A percentile compares a stretch with the other conserved stretches of the same genome.
Conservation (phyloP, 1,284 basidiomycete genomes). For the Sporisorium exsertum region DNA sequence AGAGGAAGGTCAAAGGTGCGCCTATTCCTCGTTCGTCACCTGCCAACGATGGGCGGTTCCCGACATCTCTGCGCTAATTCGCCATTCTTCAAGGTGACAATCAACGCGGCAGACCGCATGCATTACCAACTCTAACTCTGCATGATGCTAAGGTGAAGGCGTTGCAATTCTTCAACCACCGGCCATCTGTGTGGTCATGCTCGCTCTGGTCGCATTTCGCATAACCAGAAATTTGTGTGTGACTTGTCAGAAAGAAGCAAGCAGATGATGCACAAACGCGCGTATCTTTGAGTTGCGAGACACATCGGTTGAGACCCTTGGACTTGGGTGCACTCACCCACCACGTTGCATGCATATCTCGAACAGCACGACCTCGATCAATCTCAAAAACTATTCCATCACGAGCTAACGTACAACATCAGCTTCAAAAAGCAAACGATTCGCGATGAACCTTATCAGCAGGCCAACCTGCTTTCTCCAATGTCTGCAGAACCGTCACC, state of each 20-base stretch:
- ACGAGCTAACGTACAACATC: not conserved
- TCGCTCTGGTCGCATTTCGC: not conserved
- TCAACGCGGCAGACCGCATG: not conserved
- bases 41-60: not conserved
- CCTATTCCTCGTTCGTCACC: not conserved
- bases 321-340: not conserved
- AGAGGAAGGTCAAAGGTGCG: no score
- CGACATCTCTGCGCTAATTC: not conserved
- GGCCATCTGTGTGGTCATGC: no score
- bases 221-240: not conserved
- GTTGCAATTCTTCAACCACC: no score
- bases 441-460: slow-evolving; percentile 26
- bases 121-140: slow-evolving; percentile 1
- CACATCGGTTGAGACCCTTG: not conserved
- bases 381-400: not conserved
- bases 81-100: not conserved
- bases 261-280: not conserved
- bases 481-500: slow-evolving; percentile 14
- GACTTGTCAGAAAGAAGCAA: not conserved
- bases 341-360: not conserved
- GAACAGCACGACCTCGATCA: not conserved
- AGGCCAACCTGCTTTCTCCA: slow-evolving; percentile 17
- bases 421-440: slow-evolving; percentile 27
- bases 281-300: not conserved
- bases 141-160: not conserved